These are phyloP conservation scores for Aspergillus homomorphus DNA, from an alignment of 495 filamentous ascomycete species.

Conservation along the genomic window DNA sequence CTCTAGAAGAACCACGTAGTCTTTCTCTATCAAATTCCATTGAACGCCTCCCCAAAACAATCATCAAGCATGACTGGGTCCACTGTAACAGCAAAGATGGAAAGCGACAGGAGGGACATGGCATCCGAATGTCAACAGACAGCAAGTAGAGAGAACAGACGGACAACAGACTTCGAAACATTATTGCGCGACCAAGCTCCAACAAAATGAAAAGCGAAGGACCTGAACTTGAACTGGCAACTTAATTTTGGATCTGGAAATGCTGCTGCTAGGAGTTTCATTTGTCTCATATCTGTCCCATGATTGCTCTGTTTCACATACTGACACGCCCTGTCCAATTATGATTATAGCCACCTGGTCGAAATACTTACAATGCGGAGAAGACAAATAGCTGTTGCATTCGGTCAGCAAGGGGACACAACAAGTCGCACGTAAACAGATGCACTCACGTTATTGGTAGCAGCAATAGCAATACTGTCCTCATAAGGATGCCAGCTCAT, in stretches of 20 bases:
- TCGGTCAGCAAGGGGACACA: slow-evolving; percentile 18
- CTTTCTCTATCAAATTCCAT: slow-evolving; percentile 22
- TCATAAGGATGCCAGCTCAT: slow-evolving; percentile 99
- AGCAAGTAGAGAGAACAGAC: slow-evolving; percentile 1
- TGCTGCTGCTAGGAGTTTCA: slow-evolving; percentile 20
- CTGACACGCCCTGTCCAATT: slow-evolving; percentile 29
- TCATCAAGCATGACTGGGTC: slow-evolving; percentile 17
- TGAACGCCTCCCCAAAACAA: slow-evolving; percentile 20
- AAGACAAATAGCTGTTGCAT: slow-evolving; percentile 83
- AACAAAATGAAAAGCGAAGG: slow-evolving; percentile 11
- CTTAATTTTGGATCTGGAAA: slow-evolving; percentile 20
- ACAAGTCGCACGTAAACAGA: background rate
- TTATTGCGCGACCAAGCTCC: slow-evolving; percentile 16
- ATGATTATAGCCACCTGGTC: slow-evolving; percentile 22
- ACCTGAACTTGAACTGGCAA: slow-evolving; percentile 22
- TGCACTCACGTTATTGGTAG: slow-evolving; percentile 92
- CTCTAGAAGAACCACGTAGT: slow-evolving; percentile 15
- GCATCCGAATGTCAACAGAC: slow-evolving; percentile 12
- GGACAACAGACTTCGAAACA: slow-evolving; percentile 5
- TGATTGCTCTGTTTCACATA: slow-evolving; percentile 11
- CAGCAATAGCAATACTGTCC: slow-evolving; percentile 98
- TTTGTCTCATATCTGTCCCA: slow-evolving; percentile 15
- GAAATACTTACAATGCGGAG: slow-evolving; percentile 75
- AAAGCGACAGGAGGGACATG: slow-evolving; percentile 11
- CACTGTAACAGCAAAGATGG: slow-evolving; percentile 5